Evolutionary conservation across 176 grass and related monocot genomes (phyloP).

Genomic region (Oryza nivara): DNA sequence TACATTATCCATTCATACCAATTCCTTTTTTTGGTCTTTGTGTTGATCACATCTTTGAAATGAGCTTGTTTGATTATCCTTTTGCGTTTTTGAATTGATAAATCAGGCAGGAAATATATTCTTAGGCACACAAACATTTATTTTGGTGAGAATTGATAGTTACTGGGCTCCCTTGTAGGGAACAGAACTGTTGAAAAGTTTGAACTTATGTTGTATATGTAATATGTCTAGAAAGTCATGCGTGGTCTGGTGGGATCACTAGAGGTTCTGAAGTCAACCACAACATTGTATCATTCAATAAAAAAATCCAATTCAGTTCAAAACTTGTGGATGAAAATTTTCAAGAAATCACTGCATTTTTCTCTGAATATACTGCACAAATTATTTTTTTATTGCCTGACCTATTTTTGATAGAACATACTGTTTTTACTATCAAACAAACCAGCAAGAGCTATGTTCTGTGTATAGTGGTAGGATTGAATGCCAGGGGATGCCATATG

Average conservation of each 20-base stretch:
- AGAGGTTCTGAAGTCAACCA: no score
- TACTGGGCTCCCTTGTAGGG: neutral
- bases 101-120: neutral
- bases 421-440: neutral
- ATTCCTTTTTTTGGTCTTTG: neutral
- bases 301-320: no score
- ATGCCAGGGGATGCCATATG: neutral
- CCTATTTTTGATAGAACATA: neutral
- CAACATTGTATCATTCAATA: no score
- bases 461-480: neutral
- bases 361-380: neutral
- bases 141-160: neutral
- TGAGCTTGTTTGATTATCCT: neutral
- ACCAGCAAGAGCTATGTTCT: conserved; percentile 10
- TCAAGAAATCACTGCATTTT: neutral
- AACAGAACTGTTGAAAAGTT: neutral
- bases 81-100: conserved; percentile 6
- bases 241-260: neutral
- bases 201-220: no score
- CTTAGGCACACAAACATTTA: neutral
- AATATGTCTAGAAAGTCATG: neutral
- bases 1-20: neutral
- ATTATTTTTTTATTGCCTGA: no score
- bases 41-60: neutral
- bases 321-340: no score